Percentiles rank a stretch among this genome's conserved stretches.
These are phyloP conservation scores for Pythium aristosporum DNA, from an alignment of 352 stramenopile species.

Conservation along the genomic window DNA sequence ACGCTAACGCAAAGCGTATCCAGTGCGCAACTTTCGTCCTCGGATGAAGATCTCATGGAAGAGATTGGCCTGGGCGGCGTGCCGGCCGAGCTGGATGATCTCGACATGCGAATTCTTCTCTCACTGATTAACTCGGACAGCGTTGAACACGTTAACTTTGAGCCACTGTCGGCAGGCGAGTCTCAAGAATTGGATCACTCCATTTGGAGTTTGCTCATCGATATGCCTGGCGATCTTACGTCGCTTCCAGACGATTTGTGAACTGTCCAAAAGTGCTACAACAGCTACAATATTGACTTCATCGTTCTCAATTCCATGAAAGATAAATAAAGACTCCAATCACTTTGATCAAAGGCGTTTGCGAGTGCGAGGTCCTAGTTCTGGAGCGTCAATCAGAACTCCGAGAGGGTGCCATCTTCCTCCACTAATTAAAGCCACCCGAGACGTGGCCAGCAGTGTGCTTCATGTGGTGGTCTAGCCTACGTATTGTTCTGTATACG, in stretches of 20 bases:
- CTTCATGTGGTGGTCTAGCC: no score
- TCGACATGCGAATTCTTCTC: slow-evolving; percentile 10
- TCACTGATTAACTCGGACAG: slow-evolving; percentile 4
- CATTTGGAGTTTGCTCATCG: slow-evolving; percentile 7
- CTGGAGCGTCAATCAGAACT: no score
- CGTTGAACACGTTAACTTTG: not conserved
- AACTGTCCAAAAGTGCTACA: not conserved
- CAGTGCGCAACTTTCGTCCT: not conserved
- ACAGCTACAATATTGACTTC: no score
- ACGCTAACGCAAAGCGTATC: not conserved
- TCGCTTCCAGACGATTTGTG: not conserved
- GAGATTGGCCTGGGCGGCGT: not conserved
- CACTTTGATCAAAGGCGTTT: no score
- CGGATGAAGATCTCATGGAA: slow-evolving; percentile 4
- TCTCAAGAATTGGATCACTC: slow-evolving; percentile 1
- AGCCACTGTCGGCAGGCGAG: not conserved
- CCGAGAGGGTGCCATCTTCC: no score
- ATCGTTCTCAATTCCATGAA: no score
- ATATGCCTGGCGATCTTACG: not conserved
- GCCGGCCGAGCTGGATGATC: slow-evolving; percentile 4
- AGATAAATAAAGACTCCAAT: no score
- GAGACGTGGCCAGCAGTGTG: no score
- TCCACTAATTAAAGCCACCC: no score
- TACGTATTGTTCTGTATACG: no score
- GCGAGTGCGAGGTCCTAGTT: no score